phyloP scores from a whole-genome alignment of 495 filamentous ascomycete genomes.

The Parathielavia hyrcaniae region DNA sequence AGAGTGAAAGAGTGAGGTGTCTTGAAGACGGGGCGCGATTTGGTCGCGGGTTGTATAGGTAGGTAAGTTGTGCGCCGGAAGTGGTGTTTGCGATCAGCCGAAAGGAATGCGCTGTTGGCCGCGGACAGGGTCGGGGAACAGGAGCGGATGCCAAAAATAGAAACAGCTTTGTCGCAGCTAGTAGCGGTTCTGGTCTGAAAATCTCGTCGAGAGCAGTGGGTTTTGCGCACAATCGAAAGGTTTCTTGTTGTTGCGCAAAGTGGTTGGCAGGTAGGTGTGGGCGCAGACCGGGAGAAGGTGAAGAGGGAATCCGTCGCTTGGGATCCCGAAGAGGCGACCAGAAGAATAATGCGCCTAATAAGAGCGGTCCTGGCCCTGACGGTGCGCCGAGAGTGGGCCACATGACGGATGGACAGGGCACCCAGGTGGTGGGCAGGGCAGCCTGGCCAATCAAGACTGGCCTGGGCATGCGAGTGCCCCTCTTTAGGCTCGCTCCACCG shows the following conservation, averaged over 20 bases:
- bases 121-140: neutral
- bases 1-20: neutral
- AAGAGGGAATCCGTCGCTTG: slow-evolving; percentile 16
- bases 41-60: slow-evolving; percentile 4
- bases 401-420: slow-evolving; percentile 27
- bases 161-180: neutral
- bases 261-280: slow-evolving; percentile 8
- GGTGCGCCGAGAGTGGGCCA: slow-evolving; percentile 27
- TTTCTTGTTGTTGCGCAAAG: neutral
- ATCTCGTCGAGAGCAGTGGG: neutral
- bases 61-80: slow-evolving; percentile 11
- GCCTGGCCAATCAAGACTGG: slow-evolving; percentile 18
- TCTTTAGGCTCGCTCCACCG: slow-evolving; percentile 12
- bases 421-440: slow-evolving; percentile 12
- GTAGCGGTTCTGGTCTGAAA: neutral
- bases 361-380: slow-evolving; percentile 17
- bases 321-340: slow-evolving; percentile 7
- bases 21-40: slow-evolving; percentile 2
- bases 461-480: slow-evolving; percentile 18
- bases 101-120: slow-evolving; percentile 14
- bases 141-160: neutral
- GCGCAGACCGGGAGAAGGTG: slow-evolving; percentile 9
- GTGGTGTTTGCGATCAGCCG: slow-evolving; percentile 17
- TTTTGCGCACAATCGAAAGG: neutral
- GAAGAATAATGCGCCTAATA: slow-evolving; percentile 37